phyloP scores from a whole-genome alignment of 2,329 filamentous ascomycete species.

The Verticillium isaacii region DNA sequence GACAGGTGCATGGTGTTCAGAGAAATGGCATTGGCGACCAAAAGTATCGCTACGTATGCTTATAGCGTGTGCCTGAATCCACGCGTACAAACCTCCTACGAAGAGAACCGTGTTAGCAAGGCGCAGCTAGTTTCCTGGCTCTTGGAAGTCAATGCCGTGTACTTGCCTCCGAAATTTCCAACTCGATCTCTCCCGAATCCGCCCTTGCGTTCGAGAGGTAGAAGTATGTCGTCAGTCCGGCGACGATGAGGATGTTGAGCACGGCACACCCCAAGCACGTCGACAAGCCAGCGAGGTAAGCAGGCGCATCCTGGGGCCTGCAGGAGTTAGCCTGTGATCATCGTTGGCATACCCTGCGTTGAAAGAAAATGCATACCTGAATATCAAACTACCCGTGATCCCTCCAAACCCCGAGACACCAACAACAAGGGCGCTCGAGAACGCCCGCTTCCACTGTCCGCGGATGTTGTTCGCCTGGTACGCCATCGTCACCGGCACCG shows the following conservation, averaged over 20 bases:
- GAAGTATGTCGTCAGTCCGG: conserved; percentile 33
- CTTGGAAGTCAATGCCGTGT: not conserved
- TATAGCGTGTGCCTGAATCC: too few species aligned
- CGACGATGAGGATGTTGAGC: conserved; percentile 41
- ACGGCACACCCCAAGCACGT: conserved; percentile 47
- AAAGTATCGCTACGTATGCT: too few species aligned
- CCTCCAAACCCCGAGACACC: conserved; percentile 75
- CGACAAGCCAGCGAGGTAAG: conserved; percentile 51
- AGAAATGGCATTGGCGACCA: too few species aligned
- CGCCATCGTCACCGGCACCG: conserved; percentile 68
- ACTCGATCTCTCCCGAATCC: conserved; percentile 44
- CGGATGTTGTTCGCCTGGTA: conserved; percentile 87
- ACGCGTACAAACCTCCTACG: too few species aligned
- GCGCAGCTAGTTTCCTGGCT: too few species aligned
- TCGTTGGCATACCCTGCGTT: too few species aligned
- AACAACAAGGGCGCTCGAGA: conserved; percentile 71
- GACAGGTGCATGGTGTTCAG: too few species aligned
- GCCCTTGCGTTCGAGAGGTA: conserved; percentile 41
- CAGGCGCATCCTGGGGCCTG: conserved; percentile 41
- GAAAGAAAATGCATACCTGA: conserved; percentile 34
- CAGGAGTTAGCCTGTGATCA: not conserved
- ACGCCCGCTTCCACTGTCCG: conserved; percentile 83
- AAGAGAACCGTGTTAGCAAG: too few species aligned
- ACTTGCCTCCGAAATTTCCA: conserved; percentile 46
- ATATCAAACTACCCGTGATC: conserved; percentile 70